phyloP scores from a whole-genome alignment of 371 early-diverging fungal genomes.

The Syncephalastrum sp. region DNA sequence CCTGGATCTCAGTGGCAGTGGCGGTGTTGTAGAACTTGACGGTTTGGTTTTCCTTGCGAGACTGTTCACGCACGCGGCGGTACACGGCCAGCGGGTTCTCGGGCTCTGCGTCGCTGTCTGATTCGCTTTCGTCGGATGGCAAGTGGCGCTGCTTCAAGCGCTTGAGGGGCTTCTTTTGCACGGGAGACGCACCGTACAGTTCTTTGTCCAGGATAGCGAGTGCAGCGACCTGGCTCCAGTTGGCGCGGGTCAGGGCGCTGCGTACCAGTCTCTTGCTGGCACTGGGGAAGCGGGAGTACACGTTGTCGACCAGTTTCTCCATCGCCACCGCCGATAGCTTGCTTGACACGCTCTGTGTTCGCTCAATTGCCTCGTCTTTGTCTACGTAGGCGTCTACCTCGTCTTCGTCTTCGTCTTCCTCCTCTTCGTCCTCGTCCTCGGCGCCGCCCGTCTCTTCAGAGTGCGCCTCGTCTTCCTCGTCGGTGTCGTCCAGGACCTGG shows the following conservation, averaged over 20 bases:
- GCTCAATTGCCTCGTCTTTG: conserved; percentile 9
- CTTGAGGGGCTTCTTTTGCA: conserved; percentile 11
- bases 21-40: conserved; percentile 69
- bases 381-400: conserved; percentile 22
- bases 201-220: conserved; percentile 2
- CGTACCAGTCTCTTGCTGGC: background rate
- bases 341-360: conserved; percentile 1
- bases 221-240: conserved; percentile 15
- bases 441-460: too few relatives aligned
- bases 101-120: conserved; percentile 17
- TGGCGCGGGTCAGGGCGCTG: conserved; percentile 3
- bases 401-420: conserved; percentile 9
- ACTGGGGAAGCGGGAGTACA: conserved; percentile 9
- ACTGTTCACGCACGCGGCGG: conserved; percentile 12
- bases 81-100: conserved; percentile 1
- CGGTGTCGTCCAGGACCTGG: conserved; percentile 1
- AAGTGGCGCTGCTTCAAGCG: conserved; percentile 3
- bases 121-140: background rate
- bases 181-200: background rate
- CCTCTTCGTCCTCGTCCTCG: background rate
- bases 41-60: conserved; percentile 40
- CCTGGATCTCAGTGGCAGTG: conserved; percentile 57
- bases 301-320: background rate
- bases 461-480: background rate
- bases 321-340: conserved; percentile 8